Base-by-base conservation (phyloP, 805 yeast species). In the Sugiyamaella lignohabitans region DNA sequence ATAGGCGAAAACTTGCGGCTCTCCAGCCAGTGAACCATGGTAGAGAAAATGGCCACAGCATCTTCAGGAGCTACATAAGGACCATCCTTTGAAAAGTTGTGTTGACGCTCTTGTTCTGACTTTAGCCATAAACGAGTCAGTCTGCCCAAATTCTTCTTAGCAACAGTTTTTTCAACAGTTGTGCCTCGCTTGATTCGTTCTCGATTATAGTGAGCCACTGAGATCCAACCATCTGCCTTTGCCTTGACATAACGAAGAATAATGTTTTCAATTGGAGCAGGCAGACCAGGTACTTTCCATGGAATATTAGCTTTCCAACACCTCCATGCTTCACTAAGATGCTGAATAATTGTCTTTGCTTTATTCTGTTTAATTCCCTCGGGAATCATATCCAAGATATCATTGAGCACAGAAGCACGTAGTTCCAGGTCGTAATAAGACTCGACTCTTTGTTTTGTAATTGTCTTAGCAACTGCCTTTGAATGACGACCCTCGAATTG, bases 281-380 rank as follows among this genome's bases (percentile, higher is more conserved):
- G 98, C 66, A 93, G 71, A 0, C 98, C 98, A 1, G 96, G 95
- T 14, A 93, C 98, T 55, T 87, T 81, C 98, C 98, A 93, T 0
- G 97, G 96, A 49, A 93, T 84, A 60, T 93, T 91, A 2, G 98
- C 98, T 63, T 93, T 93, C 99, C 99, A 93, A 63, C 98, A 93
- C 62, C 98, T 72, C 99, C 99, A 93, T 0, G 98, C 98, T 64
- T 93, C 98, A 60, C 95, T 85, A 48, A 93, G 71, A 65, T 93
- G 99, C 59, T 93, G 98, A 41, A 93, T 65, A 45, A 93, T 84
- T 0, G 95, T 80, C 58, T 84, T 84, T 1, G 96, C 80, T 61
- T 87, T 89, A 53, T 78, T 84, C 59, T 87, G 93, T 57, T 86
- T 83, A 51, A 93, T 75, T 1, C 95, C 95, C 52, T 87, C 96